Evolutionary conservation across 2,329 filamentous ascomycete genomes (phyloP), one percentile per base, ranked within the genome.

Genomic region (Harringtonia lauricola): DNA sequence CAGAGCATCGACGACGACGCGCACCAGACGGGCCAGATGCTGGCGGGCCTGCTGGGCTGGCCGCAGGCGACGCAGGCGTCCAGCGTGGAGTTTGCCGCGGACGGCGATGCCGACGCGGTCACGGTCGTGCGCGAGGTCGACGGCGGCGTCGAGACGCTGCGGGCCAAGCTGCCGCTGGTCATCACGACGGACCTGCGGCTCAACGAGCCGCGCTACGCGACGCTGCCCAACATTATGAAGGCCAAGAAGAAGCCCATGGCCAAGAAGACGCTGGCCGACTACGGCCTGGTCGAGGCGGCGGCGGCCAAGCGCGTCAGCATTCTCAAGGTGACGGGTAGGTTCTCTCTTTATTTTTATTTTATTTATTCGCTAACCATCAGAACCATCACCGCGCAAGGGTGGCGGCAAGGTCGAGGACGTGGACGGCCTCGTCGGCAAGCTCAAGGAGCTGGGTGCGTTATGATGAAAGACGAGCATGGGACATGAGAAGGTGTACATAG

Each of bases 241-340:
- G 92, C 92, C 42, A 98, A 98, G 84, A 98, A 96, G 85, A 98
- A 98, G 83, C 86, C 86, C 59, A 59, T 98, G 55, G 87, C 92
- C 57, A 96, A 95, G 83, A 83, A 87, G 74, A 86, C 76, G 52
- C 63, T 95, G 61, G 74, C 70, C 45, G 92, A 98, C 59, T 84
- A 85, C 62, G 86, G 85, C 2, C 66, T 95, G 36, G 81, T 87
- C 55, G 76, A 75, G 42, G 66, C 95, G 36, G 81, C 88, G 55
- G 76, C 76, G 42, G 73, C 75, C 62, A 80, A 74, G 65, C 74
- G 89, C 56, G 65, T 98, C 61, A 95, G 92, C 79, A 85, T 87
- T 43, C 58, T 96, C 55, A 92, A 92, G 75, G 89, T 98, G 51
- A 79, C 76, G 39, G 83, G 83, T 87, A 24, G 8, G 39, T 41